Evolutionary conservation across 495 filamentous ascomycete genomes (phyloP).

Genomic region (Tuber melanosporum): DNA sequence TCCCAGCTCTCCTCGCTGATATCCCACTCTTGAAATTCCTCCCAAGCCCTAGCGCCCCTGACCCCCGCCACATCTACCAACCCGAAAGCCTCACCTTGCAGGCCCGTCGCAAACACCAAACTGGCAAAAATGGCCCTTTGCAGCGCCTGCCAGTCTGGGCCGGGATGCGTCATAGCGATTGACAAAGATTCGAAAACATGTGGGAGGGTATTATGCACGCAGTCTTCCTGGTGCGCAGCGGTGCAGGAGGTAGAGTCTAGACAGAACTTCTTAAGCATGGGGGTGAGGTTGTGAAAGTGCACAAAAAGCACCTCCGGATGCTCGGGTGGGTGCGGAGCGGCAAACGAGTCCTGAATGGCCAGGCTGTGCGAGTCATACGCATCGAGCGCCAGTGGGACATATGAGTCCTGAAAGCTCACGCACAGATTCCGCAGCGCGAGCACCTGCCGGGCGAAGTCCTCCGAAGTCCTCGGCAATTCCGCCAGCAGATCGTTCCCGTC

Average conservation of each 20-base stretch:
- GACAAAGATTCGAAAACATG: not conserved
- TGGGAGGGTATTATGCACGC: not conserved
- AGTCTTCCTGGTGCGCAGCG: not conserved
- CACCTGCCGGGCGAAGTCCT: not conserved
- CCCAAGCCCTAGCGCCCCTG: not conserved
- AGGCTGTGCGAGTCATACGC: not conserved
- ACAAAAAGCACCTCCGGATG: not conserved
- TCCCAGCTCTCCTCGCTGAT: not conserved
- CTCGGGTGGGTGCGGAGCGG: not conserved
- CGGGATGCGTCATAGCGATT: not conserved
- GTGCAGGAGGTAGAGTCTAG: not conserved
- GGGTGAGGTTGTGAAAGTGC: conserved; percentile 1
- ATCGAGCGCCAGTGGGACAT: not conserved
- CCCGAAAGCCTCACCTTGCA: not conserved
- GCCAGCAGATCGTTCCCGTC: not conserved
- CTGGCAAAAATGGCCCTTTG: not conserved
- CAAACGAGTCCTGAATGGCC: not conserved
- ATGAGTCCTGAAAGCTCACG: not conserved
- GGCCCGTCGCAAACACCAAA: not conserved
- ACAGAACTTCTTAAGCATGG: not conserved
- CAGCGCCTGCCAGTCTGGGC: not conserved
- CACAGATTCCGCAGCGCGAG: not conserved
- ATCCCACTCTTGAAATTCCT: not conserved
- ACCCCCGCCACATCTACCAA: not conserved
- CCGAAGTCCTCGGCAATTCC: not conserved